phyloP scores from a whole-genome alignment of 169 alveolate species.

The Babesia ovata region DNA sequence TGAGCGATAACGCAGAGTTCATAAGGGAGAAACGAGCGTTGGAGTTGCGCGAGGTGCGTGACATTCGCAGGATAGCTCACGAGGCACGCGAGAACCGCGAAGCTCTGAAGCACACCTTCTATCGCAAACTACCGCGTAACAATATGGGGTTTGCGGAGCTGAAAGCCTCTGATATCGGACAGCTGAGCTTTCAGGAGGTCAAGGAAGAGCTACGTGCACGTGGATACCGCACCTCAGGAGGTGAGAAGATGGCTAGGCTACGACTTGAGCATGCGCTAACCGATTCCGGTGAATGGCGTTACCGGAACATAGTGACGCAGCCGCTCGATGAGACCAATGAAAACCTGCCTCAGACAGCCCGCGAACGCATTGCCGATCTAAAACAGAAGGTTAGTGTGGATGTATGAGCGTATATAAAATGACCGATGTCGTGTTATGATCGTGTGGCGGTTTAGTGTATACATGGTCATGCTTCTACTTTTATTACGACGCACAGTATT shows the following conservation, averaged over 20 bases:
- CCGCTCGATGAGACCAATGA: conserved; percentile 38
- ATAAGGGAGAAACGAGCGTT: conserved; percentile 17
- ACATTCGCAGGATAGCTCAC: conserved; percentile 4
- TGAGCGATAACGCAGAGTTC: conserved; percentile 25
- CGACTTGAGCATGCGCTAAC: conserved; percentile 36
- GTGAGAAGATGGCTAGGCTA: conserved; percentile 10
- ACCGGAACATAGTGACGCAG: conserved; percentile 46
- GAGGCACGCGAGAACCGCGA: conserved; percentile 29
- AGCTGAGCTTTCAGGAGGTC: conserved; percentile 57
- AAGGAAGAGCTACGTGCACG: conserved; percentile 59
- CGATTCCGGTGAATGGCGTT: conserved; percentile 58
- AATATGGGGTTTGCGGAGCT: conserved; percentile 43
- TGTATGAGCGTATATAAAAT: background rate
- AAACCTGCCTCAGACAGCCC: conserved; percentile 48
- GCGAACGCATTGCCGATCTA: conserved; percentile 35
- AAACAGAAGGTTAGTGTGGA: conserved; percentile 41
- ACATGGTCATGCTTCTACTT: no score
- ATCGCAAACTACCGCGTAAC: conserved; percentile 45
- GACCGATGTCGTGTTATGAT: background rate
- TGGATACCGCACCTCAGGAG: conserved; percentile 57
- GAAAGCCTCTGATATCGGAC: conserved; percentile 34
- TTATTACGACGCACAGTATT: no score
- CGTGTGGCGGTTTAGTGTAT: no score
- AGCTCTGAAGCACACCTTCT: conserved; percentile 39
- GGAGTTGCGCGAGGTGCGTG: conserved; percentile 3